A percentile compares a stretch with the other conserved stretches of the same genome.
phyloP scores from a whole-genome alignment of 1,284 basidiomycete species.

The Irpex sp. region DNA sequence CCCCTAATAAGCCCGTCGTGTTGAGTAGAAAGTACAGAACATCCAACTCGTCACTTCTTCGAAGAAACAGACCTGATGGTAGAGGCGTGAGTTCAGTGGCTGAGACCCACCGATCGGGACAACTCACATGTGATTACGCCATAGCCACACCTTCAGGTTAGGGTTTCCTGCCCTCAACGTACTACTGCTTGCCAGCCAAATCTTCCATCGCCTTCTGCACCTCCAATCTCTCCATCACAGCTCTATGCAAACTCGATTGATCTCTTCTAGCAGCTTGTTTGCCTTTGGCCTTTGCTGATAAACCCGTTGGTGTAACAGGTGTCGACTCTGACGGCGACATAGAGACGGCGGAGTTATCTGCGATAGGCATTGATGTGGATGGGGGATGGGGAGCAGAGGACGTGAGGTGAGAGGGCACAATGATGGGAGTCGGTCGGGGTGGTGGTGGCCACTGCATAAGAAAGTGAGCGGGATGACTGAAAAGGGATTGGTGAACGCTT shows the following conservation, averaged over 20 bases:
- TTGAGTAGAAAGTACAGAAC: no score
- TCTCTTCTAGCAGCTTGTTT: constrained; percentile 34
- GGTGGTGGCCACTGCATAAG: constrained; percentile 70
- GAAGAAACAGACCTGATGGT: background rate
- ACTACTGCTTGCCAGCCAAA: constrained; percentile 26
- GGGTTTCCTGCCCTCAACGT: background rate
- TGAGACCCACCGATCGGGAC: constrained; percentile 2
- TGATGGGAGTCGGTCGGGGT: constrained; percentile 65
- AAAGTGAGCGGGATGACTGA: background rate
- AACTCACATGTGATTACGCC: constrained; percentile 9
- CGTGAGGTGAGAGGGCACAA: constrained; percentile 63
- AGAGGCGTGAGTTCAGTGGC: background rate
- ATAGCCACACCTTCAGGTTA: background rate
- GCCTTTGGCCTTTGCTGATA: constrained; percentile 21
- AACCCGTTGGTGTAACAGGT: background rate
- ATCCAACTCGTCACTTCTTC: background rate
- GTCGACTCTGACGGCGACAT: constrained; percentile 6
- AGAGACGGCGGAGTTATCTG: background rate
- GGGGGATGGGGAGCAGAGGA: constrained; percentile 22
- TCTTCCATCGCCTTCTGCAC: constrained; percentile 71
- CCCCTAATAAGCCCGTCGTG: no score
- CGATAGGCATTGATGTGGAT: constrained; percentile 6
- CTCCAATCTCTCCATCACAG: constrained; percentile 70
- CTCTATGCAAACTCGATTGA: constrained; percentile 65
- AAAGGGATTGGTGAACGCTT: constrained; percentile 26